phyloP scores from a whole-genome alignment of 352 stramenopile genomes.

The Pythium sp. region DNA sequence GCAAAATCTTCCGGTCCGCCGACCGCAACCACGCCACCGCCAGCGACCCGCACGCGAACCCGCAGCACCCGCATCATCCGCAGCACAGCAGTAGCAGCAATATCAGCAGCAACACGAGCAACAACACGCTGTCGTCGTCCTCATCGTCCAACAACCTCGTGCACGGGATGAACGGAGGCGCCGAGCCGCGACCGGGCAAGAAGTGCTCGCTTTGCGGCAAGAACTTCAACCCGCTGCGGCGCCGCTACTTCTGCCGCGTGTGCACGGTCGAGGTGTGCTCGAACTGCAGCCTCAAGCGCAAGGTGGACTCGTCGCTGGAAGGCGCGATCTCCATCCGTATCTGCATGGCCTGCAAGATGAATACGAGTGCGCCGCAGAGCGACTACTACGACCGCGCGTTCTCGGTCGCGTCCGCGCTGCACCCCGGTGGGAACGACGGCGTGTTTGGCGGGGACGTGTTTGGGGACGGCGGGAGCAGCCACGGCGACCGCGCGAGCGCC shows the following conservation, averaged over 20 bases:
- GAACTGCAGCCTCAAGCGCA: slow-evolving; percentile 67
- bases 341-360: slow-evolving; percentile 80
- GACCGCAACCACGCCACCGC: not conserved
- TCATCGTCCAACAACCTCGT: not conserved
- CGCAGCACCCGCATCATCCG: not conserved
- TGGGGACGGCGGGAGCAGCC: slow-evolving; percentile 16
- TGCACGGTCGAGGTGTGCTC: slow-evolving; percentile 64
- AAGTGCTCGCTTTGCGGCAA: slow-evolving; percentile 79
- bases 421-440: slow-evolving; percentile 20
- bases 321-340: slow-evolving; percentile 43
- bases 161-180: slow-evolving; percentile 6
- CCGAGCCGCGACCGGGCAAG: slow-evolving; percentile 24
- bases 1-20: slow-evolving; percentile 17
- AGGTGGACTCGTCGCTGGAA: slow-evolving; percentile 30
- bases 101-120: slow-evolving; percentile 12
- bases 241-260: slow-evolving; percentile 68
- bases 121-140: not conserved
- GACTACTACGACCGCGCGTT: slow-evolving; percentile 63
- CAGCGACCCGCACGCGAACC: not conserved
- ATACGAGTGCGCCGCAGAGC: slow-evolving; percentile 37
- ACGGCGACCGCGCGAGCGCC: slow-evolving; percentile 17
- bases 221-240: slow-evolving; percentile 76
- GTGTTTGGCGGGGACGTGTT: slow-evolving; percentile 14
- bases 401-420: slow-evolving; percentile 28
- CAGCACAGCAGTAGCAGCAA: slow-evolving; percentile 23